A percentile compares a stretch with the other conserved stretches of the same genome.
Conservation (phyloP, 352 stramenopile genomes). For the Pythium coloratum region DNA sequence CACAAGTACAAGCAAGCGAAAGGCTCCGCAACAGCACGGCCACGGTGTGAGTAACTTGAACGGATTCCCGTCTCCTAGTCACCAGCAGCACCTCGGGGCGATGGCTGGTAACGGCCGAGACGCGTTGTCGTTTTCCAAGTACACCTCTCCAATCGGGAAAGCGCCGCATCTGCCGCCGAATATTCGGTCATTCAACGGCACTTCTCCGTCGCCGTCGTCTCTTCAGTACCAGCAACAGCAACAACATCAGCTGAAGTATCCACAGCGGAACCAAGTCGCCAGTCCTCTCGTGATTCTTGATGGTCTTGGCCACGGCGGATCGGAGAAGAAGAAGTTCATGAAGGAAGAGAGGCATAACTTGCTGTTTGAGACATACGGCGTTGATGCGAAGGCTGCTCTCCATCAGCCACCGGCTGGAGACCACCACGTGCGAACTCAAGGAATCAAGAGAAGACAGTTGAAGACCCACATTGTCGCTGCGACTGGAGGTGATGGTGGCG, state of each 20-base stretch:
- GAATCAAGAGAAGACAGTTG: conserved; percentile 61
- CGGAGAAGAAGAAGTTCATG: conserved; percentile 33
- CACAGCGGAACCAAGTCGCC: conserved; percentile 6
- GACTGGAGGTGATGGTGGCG: not conserved
- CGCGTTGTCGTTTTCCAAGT: conserved; percentile 44
- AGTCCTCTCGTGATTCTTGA: conserved; percentile 56
- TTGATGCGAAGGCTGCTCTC: conserved; percentile 33
- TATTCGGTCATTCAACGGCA: conserved; percentile 26
- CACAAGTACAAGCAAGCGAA: conserved; percentile 12
- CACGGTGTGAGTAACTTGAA: conserved; percentile 11
- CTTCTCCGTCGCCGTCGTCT: conserved; percentile 10
- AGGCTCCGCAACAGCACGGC: conserved; percentile 4
- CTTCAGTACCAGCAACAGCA: conserved; percentile 1
- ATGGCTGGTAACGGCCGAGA: conserved; percentile 17
- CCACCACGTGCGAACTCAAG: conserved; percentile 22
- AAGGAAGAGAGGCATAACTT: conserved; percentile 57
- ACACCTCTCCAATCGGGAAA: conserved; percentile 47
- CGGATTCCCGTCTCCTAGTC: conserved; percentile 17
- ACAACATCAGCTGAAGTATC: conserved; percentile 22
- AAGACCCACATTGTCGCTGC: conserved; percentile 42
- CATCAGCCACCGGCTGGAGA: conserved; percentile 7
- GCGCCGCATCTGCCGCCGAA: conserved; percentile 39
- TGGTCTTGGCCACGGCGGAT: conserved; percentile 15
- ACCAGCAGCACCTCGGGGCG: conserved; percentile 10
- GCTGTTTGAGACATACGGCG: conserved; percentile 69